phyloP scores from a whole-genome alignment of 805 yeast species.

The Huiozyma sinensis region DNA sequence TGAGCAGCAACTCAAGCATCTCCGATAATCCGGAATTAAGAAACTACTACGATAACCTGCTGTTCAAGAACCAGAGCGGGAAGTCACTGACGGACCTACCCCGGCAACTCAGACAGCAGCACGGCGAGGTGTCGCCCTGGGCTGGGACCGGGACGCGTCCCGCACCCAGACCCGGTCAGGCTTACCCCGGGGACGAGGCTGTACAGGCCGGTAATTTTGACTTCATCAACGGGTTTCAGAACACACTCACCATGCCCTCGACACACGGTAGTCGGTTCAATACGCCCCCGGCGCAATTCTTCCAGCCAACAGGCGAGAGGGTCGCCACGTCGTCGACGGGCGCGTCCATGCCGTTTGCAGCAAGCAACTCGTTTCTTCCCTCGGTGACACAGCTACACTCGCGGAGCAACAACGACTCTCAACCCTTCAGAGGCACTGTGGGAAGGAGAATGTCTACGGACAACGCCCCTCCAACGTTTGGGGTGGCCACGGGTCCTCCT shows the following conservation, averaged over 20 bases:
- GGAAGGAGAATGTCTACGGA: background rate
- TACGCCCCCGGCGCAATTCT: background rate
- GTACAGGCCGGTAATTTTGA: slow-evolving; percentile 6
- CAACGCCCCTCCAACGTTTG: background rate
- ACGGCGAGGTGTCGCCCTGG: background rate
- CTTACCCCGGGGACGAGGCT: background rate
- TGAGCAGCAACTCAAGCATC: slow-evolving; percentile 22
- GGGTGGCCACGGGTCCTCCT: no score
- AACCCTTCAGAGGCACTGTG: background rate
- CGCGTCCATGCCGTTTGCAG: background rate
- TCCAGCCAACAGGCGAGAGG: background rate
- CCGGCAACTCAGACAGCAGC: slow-evolving; percentile 5
- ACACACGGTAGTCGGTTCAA: background rate
- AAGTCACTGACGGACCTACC: slow-evolving; percentile 24
- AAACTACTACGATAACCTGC: slow-evolving; percentile 23
- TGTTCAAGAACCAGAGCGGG: slow-evolving; percentile 24
- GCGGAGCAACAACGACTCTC: background rate
- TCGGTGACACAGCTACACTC: background rate
- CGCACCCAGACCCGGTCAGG: no score
- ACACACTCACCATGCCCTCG: slow-evolving; percentile 4
- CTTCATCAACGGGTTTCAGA: slow-evolving; percentile 19
- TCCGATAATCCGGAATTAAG: slow-evolving; percentile 24
- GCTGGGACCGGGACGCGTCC: no score
- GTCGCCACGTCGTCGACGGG: background rate
- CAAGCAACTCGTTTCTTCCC: no score